phyloP scores from a whole-genome alignment of 1,139 yeast species.

The Taphrina sp. region DNA sequence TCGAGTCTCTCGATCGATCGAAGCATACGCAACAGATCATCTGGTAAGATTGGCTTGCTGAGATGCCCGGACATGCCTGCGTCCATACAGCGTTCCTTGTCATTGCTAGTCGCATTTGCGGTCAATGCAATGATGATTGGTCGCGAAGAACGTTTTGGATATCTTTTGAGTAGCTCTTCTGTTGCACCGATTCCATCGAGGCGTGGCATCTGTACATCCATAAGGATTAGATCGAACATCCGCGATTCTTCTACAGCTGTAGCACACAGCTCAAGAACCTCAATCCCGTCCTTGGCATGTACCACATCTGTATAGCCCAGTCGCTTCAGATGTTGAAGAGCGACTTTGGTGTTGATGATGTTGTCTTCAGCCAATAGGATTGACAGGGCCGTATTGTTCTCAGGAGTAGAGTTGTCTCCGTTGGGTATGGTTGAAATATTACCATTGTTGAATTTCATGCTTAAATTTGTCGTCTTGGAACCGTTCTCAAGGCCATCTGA shows the following conservation, averaged over 20 bases:
- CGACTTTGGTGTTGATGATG: conserved; percentile 17
- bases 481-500: neutral
- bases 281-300: conserved; percentile 24
- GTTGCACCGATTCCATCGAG: conserved; percentile 60
- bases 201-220: conserved; percentile 98
- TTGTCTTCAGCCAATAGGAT: conserved; percentile 25
- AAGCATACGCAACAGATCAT: conserved; percentile 10
- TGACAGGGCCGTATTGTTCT: neutral
- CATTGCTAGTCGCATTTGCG: conserved; percentile 90
- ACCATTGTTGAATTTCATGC: neutral
- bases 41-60: conserved; percentile 5
- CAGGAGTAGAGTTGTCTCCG: neutral
- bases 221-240: conserved; percentile 62
- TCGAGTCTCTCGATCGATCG: no score
- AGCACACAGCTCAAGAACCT: conserved; percentile 9
- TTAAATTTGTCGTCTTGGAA: neutral
- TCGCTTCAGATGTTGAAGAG: conserved; percentile 16
- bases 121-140: conserved; percentile 51
- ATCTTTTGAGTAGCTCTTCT: conserved; percentile 1
- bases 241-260: neutral
- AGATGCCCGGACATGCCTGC: conserved; percentile 63
- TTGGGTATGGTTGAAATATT: neutral
- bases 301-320: conserved; percentile 9
- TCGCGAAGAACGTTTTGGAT: neutral
- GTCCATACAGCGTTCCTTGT: conserved; percentile 75